Percentiles rank a stretch among this genome's conserved stretches.
Conservation (phyloP, 805 yeast genomes). For the Pichia deserticola region DNA sequence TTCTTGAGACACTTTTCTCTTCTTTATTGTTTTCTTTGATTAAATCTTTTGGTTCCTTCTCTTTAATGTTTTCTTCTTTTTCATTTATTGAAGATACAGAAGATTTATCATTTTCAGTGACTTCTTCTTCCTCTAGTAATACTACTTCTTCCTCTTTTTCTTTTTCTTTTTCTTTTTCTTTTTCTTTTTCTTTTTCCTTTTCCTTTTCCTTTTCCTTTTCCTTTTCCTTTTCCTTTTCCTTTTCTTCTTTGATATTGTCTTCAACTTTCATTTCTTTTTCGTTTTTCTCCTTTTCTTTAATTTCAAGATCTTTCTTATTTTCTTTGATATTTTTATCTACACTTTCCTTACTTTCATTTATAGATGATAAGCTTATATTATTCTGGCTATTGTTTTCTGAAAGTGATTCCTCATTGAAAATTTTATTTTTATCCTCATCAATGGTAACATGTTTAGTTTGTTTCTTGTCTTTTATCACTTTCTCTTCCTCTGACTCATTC, state of each 20-base stretch:
- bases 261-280: neutral
- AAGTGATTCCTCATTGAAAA: neutral
- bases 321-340: neutral
- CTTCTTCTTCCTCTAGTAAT: neutral
- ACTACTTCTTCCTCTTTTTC: too few species aligned
- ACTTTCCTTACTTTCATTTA: neutral
- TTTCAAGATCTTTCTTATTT: neutral
- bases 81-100: too few species aligned
- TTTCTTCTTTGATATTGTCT: neutral
- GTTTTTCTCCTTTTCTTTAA: neutral
- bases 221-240: neutral
- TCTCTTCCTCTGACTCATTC: neutral
- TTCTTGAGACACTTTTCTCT: neutral
- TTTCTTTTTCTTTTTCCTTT: neutral
- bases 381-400: neutral
- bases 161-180: too few species aligned
- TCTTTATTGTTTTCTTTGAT: neutral
- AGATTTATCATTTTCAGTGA: neutral
- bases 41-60: neutral
- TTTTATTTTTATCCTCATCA: slow-evolving; percentile 8
- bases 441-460: slow-evolving; percentile 3
- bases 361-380: neutral
- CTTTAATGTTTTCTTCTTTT: too few species aligned
- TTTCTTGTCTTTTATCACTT: neutral
- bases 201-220: neutral